Percentiles rank a stretch among this genome's conserved stretches.
These are phyloP conservation scores for Eucalyptus melliodora DNA, from an alignment of 345 rosid species.

Conservation along the genomic window DNA sequence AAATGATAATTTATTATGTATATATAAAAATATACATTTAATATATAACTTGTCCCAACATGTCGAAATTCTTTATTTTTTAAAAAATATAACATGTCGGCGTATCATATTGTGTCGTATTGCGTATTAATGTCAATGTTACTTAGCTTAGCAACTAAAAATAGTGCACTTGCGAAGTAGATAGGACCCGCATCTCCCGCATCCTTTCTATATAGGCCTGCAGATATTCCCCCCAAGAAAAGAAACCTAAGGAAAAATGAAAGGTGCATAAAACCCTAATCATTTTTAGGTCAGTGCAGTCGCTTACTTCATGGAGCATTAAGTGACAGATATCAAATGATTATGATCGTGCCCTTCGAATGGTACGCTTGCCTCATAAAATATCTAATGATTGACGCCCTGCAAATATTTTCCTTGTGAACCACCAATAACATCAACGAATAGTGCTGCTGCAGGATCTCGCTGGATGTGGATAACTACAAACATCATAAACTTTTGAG, in stretches of 20 bases:
- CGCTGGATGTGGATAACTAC: neutral
- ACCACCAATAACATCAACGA: neutral
- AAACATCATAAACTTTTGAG: neutral
- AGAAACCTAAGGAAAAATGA: neutral
- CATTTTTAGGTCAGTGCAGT: neutral
- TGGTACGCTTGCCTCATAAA: neutral
- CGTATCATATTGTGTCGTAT: fast-evolving
- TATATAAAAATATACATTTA: too few species aligned
- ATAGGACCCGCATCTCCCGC: neutral
- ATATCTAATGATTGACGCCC: neutral
- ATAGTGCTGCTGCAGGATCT: neutral
- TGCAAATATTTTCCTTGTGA: neutral
- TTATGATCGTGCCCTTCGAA: neutral
- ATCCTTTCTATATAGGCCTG: neutral
- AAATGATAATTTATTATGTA: too few species aligned
- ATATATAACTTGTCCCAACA: fast-evolving
- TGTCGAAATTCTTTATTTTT: fast-evolving
- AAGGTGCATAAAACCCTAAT: neutral
- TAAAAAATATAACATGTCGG: fast-evolving
- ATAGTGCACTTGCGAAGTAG: neutral
- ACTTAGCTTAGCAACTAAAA: fast-evolving
- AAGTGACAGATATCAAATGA: neutral
- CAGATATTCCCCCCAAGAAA: neutral
- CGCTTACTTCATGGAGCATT: neutral
- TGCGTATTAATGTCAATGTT: fast-evolving